Conservation (phyloP, 306 rosid genomes). For the Cucurbita ficifolia region DNA sequence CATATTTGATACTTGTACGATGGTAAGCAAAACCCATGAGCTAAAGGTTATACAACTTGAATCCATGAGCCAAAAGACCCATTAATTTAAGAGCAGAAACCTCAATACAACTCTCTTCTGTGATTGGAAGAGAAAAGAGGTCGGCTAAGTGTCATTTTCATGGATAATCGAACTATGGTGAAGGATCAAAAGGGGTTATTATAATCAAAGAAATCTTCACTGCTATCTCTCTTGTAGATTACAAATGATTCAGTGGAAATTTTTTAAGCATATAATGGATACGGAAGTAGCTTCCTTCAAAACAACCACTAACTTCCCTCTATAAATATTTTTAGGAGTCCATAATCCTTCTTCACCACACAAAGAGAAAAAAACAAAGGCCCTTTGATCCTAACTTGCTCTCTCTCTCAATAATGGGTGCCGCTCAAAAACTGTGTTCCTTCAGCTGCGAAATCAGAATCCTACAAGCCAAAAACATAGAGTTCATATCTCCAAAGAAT, state of each 20-base stretch:
- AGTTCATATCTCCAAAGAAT: not conserved
- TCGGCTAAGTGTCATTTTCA: not conserved
- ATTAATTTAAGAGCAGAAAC: not conserved
- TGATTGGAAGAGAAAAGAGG: not conserved
- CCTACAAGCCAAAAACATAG: slow-evolving; percentile 33
- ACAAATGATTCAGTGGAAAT: not conserved
- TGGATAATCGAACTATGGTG: not conserved
- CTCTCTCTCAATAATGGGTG: not conserved
- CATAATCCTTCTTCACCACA: not conserved
- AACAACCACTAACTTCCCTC: not conserved
- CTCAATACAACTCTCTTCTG: not conserved
- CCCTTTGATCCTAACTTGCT: not conserved
- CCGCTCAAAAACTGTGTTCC: slow-evolving; percentile 14
- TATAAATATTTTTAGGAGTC: not conserved
- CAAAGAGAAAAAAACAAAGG: no score
- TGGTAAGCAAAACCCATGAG: no score
- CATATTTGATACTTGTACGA: no score
- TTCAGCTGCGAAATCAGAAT: slow-evolving; percentile 42
- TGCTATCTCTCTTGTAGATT: not conserved
- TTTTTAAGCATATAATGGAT: not conserved
- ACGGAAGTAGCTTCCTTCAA: not conserved
- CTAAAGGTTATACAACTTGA: not conserved
- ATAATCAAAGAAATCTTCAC: not conserved
- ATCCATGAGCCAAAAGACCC: not conserved
- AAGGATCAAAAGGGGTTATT: not conserved